These are phyloP conservation scores for Dysphania ambrosioides DNA, from an alignment of 148 eudicot genomes.

Conservation along the genomic window DNA sequence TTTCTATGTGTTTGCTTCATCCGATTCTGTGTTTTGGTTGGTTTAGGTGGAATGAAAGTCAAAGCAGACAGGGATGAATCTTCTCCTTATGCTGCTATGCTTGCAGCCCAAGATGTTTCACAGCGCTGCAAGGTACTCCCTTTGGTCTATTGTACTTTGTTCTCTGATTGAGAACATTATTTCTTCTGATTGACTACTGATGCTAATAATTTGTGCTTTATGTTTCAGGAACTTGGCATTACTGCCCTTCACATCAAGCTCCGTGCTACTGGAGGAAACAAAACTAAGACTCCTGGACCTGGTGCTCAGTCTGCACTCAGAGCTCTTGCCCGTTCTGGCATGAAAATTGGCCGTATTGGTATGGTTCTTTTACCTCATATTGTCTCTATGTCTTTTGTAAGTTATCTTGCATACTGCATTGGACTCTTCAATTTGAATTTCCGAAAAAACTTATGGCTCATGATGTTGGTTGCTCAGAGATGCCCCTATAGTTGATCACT, in stretches of 20 bases:
- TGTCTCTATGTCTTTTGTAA: no score
- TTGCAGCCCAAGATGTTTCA: constrained; percentile 81
- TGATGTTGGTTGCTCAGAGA: no score
- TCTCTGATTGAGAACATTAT: no score
- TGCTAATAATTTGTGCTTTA: background rate
- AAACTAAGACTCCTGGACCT: constrained; percentile 88
- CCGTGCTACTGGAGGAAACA: constrained; percentile 85
- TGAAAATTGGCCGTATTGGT: constrained; percentile 89
- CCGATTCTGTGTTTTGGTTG: background rate
- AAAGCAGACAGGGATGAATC: constrained; percentile 89
- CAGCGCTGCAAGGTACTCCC: constrained; percentile 72
- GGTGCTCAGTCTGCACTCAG: constrained; percentile 91
- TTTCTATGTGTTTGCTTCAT: background rate
- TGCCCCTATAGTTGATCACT: no score
- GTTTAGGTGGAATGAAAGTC: constrained; percentile 84
- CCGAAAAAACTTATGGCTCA: no score
- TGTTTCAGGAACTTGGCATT: constrained; percentile 64
- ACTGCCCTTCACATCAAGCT: constrained; percentile 82
- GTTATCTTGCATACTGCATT: no score
- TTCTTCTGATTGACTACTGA: background rate
- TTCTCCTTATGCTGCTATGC: constrained; percentile 92
- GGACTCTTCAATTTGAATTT: no score
- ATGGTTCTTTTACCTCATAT: constrained; percentile 1
- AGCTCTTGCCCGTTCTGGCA: constrained; percentile 86
- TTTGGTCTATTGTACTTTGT: no score